Conservation (phyloP, 2,329 filamentous ascomycete genomes). For the Diaporthe sp. region DNA sequence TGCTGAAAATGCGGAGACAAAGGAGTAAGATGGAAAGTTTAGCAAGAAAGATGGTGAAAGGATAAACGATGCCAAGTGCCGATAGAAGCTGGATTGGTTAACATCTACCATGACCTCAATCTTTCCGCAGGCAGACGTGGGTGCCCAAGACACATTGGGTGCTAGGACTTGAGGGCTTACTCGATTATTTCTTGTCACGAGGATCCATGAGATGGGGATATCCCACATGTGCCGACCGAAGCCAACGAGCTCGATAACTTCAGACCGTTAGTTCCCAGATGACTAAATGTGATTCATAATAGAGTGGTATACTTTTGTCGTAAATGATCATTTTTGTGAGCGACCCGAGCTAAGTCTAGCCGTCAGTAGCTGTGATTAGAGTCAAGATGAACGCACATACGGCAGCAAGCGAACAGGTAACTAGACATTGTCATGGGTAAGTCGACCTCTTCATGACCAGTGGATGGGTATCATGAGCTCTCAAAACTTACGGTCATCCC, state of each 20-base stretch:
- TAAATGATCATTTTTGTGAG: neutral
- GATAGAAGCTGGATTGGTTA: neutral
- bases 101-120: neutral
- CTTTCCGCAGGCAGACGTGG: too few relatives aligned
- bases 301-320: neutral
- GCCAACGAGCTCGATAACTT: neutral
- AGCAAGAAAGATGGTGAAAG: too few relatives aligned
- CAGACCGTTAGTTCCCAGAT: neutral
- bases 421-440: neutral
- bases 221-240: neutral
- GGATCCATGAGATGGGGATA: neutral
- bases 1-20: too few relatives aligned
- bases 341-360: neutral
- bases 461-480: neutral
- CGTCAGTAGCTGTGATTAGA: neutral
- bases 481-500: neutral
- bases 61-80: neutral
- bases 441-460: neutral
- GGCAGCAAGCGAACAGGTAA: neutral
- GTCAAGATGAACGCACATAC: neutral
- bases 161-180: neutral
- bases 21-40: too few relatives aligned
- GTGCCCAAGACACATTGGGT: too few relatives aligned
- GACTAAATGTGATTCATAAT: neutral
- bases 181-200: neutral